Base-by-base conservation (phyloP, 805 yeast species). In the Saccharomycopsis selenospora region DNA sequence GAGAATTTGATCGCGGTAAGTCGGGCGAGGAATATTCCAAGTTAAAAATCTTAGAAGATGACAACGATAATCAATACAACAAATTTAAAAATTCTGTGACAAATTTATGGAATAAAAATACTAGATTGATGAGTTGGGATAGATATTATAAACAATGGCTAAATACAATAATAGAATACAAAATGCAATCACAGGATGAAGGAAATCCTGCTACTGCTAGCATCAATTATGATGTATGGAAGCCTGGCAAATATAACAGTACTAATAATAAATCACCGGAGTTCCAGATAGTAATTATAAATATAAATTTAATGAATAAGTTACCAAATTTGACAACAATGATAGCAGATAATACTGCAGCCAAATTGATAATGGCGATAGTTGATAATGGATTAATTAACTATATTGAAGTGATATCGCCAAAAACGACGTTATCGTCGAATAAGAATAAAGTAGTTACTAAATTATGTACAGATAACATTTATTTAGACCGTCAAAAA, bases 311-410 rank as follows among this genome's bases (percentile, higher is more conserved):
- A 56, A 42, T 48, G 53, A 51, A 51, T 54, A 54, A 48, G 1
- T 45, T 55, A 4, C 40, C 14, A 40, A 43, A 36, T 42, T 44
- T 55, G 42, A 51, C 42, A 36, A 61, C 61, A 43, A 48, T 24
- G 54, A 64, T 54, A 66, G 68, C 54, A 67, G 36, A 60, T 76
- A 43, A 71, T 68, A 51, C 58, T 59, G 27, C 80, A 82, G 1
- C 52, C 64, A 46, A 58, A 74, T 25, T 14, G 61, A 76, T 11
- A 63, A 79, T 20, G 17, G 89, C 88, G 0, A 68, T 78, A 1
- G 73, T 82, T 1, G 85, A 80, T 56, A 67, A 73, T 54, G 88
- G 90, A 0, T 69, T 82, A 17, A 67, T 83, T 20, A 79, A 75
- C 53, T 82, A 79, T 57, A 65, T 77, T 27, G 26, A 41, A 41